These are phyloP conservation scores for Lactifluus subvellereus DNA, from an alignment of 768 basidiomycete species.

Conservation along the genomic window DNA sequence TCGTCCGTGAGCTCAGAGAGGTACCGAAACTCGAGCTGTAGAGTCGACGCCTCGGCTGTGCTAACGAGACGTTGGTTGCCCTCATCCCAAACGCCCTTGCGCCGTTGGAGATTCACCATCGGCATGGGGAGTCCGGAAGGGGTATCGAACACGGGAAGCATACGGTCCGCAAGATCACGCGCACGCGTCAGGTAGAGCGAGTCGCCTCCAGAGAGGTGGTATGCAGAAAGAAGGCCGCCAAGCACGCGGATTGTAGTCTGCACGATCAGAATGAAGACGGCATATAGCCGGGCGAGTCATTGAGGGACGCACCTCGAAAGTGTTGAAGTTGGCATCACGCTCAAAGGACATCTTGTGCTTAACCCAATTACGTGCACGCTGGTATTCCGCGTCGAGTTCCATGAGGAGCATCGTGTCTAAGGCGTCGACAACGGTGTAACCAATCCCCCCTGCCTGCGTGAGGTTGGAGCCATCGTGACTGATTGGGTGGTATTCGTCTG, in stretches of 20 bases:
- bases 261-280: background rate
- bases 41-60: conserved; percentile 81
- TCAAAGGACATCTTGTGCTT: conserved; percentile 65
- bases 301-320: conserved; percentile 69
- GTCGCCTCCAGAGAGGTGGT: conserved; percentile 69
- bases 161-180: conserved; percentile 77
- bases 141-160: conserved; percentile 79
- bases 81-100: conserved; percentile 52
- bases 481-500: conserved; percentile 90
- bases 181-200: conserved; percentile 70
- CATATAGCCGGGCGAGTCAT: background rate
- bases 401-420: conserved; percentile 85
- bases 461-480: conserved; percentile 70
- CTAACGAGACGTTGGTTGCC: conserved; percentile 61
- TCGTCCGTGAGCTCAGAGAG: conserved; percentile 75
- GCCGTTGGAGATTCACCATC: conserved; percentile 62
- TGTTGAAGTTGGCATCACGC: conserved; percentile 71
- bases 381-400: conserved; percentile 75
- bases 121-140: conserved; percentile 78
- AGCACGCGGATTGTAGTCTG: conserved; percentile 91
- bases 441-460: conserved; percentile 68
- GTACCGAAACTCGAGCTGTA: conserved; percentile 90
- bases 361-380: conserved; percentile 74
- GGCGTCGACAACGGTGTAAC: conserved; percentile 84
- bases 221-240: conserved; percentile 83